Conservation (phyloP, 306 rosid genomes). For the Trichosanthes truncata region DNA sequence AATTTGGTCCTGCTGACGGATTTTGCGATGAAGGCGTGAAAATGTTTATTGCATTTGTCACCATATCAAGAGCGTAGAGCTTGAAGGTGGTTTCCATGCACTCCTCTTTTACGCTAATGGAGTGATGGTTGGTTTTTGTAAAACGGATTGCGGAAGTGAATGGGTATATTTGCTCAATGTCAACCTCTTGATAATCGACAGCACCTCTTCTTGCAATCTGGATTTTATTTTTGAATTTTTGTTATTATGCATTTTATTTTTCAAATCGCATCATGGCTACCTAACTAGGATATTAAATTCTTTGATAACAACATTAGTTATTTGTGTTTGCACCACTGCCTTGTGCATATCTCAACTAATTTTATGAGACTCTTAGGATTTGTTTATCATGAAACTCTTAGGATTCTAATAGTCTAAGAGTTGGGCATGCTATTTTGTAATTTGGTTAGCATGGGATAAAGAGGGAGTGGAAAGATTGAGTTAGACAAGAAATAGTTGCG, state of each 20-base stretch:
- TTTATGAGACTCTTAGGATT: neutral
- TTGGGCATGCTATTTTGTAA: neutral
- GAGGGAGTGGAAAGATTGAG: neutral
- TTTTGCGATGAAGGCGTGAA: neutral
- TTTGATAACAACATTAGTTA: neutral
- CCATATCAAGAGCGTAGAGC: neutral
- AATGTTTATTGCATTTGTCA: neutral
- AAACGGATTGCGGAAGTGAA: neutral
- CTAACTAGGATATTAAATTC: neutral
- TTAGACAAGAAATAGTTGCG: neutral
- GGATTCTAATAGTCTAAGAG: neutral
- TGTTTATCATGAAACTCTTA: neutral
- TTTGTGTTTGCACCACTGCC: neutral
- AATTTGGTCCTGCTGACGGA: neutral
- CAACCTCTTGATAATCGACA: neutral
- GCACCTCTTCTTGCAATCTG: neutral
- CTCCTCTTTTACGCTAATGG: neutral
- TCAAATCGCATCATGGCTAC: neutral
- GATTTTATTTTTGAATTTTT: neutral
- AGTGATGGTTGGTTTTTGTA: neutral
- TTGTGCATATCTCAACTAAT: neutral
- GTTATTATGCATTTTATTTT: neutral
- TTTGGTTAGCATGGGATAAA: neutral
- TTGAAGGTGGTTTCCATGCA: neutral
- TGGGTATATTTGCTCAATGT: neutral